Evolutionary conservation across 2,329 filamentous ascomycete genomes (phyloP).

Genomic region (Aspergillus latus): DNA sequence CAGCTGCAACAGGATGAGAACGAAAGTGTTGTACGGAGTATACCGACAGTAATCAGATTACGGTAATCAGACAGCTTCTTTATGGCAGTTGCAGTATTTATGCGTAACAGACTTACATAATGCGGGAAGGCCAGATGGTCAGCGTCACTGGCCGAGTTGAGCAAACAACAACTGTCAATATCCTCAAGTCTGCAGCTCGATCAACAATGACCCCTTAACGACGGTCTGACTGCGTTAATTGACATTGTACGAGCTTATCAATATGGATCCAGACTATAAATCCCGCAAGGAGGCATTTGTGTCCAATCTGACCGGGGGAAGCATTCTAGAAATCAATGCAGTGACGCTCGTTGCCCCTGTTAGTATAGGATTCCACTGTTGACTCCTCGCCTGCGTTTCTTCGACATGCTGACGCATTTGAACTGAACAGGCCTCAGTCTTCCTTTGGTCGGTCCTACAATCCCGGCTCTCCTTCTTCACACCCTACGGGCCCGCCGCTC

Average conservation of each 20-base stretch:
- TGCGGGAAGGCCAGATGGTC: neutral
- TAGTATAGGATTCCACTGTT: constrained; percentile 35
- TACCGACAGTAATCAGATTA: no score
- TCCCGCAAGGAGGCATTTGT: constrained; percentile 93
- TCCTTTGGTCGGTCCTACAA: constrained; percentile 89
- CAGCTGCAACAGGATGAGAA: no score
- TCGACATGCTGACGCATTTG: neutral
- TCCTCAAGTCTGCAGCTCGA: neutral
- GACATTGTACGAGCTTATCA: constrained; percentile 5
- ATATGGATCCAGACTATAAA: constrained; percentile 68
- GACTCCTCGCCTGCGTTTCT: constrained; percentile 11
- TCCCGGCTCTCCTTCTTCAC: constrained; percentile 80
- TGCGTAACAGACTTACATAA: neutral
- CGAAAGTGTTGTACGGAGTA: no score
- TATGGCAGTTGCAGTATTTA: no score
- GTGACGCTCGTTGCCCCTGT: constrained; percentile 85
- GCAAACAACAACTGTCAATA: neutral
- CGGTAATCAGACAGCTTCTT: no score
- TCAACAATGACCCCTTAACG: neutral
- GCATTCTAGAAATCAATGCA: constrained; percentile 79
- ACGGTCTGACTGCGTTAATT: neutral
- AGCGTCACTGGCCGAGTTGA: neutral
- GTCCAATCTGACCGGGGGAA: constrained; percentile 81
- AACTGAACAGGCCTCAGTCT: constrained; percentile 66
- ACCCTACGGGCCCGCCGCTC: constrained; percentile 66